Evolutionary conservation across 768 basidiomycete species (phyloP), one percentile per base, ranked within the genome.

Genomic region (Ramaria sp.): DNA sequence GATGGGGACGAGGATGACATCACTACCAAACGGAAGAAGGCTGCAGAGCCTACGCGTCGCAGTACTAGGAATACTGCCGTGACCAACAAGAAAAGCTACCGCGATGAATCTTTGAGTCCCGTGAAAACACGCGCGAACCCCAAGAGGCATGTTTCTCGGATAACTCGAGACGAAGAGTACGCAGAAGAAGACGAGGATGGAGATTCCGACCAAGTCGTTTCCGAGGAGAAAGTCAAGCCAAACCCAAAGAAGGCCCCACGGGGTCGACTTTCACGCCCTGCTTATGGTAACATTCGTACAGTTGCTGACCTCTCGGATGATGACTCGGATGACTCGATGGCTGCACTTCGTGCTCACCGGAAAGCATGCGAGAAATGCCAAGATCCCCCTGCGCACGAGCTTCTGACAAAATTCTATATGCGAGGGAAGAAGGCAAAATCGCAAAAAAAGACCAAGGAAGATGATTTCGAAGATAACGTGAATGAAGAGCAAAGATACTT

Each of bases 281-380:
- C 75, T 2, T 78, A 79, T 59, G 78, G 79, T 9, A 67, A 68
- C 60, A 71, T 80, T 59, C 74, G 78, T 45, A 61, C 67, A 17
- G 68, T 77, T 7, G 66, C 61, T 6, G 73, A 76, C 60, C 66
- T 78, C 17, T 64, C 68, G 37, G 75, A 77, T 55, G 61, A 70
- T 41, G 80, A 80, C 33, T 74, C 72, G 3, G 63, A 63, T 33
- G 57, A 54, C n/a, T 60, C 58, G 19, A 38, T n/a, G 27, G 75
- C 69, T n/a, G 64, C 75, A 20, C 71, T 88, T 51, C 69, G 80
- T n/a, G 70, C 68, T 12, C 88, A 91, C 68, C 76, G 86, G 48
- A 61, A 68, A 45, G 68, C 77, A 0, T 91, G 88, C 66, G 88
- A 89, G 66, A 91, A 81, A 65, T 91, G 88, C 59, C 79, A 81